Conservation (phyloP, 2,329 filamentous ascomycete species). For the Xylariaceae sp. region DNA sequence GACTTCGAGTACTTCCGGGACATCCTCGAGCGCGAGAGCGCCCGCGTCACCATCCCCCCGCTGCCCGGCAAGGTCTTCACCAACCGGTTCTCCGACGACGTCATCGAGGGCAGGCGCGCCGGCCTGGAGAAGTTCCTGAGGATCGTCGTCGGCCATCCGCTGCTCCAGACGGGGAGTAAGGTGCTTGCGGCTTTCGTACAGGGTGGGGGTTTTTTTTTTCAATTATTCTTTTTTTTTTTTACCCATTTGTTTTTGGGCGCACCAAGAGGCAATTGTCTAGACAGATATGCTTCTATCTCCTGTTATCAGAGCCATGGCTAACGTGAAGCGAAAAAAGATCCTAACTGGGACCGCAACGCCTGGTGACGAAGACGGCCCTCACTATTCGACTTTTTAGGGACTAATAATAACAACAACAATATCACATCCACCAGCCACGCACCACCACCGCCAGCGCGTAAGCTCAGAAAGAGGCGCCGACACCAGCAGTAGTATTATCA, state of each 20-base stretch:
- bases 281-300: not conserved
- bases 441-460: no score
- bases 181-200: conserved; percentile 95
- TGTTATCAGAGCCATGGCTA: not conserved
- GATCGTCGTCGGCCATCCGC: conserved; percentile 93
- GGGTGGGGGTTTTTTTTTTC: conserved; percentile 51
- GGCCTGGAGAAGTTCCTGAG: conserved; percentile 93
- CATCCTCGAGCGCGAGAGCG: conserved; percentile 91
- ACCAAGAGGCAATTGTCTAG: not conserved
- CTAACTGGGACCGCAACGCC: conserved; percentile 86
- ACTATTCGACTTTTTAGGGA: conserved; percentile 32
- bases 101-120: conserved; percentile 89
- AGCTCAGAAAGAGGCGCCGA: no score
- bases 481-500: no score
- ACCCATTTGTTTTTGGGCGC: not conserved
- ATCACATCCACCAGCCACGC: no score
- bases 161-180: conserved; percentile 96
- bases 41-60: conserved; percentile 90
- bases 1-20: conserved; percentile 99
- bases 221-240: no score
- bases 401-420: not conserved
- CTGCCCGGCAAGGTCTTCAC: conserved; percentile 97
- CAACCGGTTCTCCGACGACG: conserved; percentile 95
- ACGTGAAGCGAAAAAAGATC: conserved; percentile 45
- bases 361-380: conserved; percentile 64